phyloP scores from a whole-genome alignment of 2,329 filamentous ascomycete species.

The Fusarium sterilihyphosum region DNA sequence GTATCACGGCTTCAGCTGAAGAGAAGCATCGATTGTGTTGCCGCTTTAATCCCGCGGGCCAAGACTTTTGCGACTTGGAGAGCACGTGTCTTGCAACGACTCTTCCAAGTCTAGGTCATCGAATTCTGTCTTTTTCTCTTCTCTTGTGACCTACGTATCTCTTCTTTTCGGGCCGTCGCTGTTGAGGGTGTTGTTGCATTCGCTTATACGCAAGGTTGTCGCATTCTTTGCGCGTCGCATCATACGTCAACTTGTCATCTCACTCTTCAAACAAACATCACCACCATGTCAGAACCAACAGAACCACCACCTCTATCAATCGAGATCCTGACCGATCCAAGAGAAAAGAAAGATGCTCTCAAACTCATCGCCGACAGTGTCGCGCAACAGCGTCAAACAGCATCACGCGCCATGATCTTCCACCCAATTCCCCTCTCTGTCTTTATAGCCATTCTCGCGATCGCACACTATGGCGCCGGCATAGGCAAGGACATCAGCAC shows the following conservation, averaged over 20 bases:
- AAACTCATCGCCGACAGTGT: slow-evolving; percentile 82
- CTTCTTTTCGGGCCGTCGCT: background rate
- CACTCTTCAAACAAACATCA: background rate
- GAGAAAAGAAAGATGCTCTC: slow-evolving; percentile 73
- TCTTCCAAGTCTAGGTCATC: background rate
- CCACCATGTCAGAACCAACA: slow-evolving; percentile 12
- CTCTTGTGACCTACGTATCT: background rate
- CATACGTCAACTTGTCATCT: background rate
- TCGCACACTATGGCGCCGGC: slow-evolving; percentile 55
- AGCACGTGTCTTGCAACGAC: background rate
- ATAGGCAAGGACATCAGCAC: slow-evolving; percentile 62
- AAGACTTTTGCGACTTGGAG: background rate
- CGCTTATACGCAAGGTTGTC: background rate
- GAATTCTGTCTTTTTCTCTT: background rate
- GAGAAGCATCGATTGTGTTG: background rate
- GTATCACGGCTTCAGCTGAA: slow-evolving; percentile 34
- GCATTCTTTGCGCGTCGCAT: background rate
- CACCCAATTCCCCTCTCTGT: slow-evolving; percentile 64
- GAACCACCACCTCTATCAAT: slow-evolving; percentile 70
- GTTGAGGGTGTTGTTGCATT: background rate
- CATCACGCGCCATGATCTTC: slow-evolving; percentile 70
- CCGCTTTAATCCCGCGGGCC: slow-evolving; percentile 25
- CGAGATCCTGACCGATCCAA: slow-evolving; percentile 59
- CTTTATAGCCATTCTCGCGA: slow-evolving; percentile 52
- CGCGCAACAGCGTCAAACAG: slow-evolving; percentile 80